These are phyloP conservation scores for Alloteropsis angusta DNA, from an alignment of 202 grass and related monocot species.

Conservation along the genomic window DNA sequence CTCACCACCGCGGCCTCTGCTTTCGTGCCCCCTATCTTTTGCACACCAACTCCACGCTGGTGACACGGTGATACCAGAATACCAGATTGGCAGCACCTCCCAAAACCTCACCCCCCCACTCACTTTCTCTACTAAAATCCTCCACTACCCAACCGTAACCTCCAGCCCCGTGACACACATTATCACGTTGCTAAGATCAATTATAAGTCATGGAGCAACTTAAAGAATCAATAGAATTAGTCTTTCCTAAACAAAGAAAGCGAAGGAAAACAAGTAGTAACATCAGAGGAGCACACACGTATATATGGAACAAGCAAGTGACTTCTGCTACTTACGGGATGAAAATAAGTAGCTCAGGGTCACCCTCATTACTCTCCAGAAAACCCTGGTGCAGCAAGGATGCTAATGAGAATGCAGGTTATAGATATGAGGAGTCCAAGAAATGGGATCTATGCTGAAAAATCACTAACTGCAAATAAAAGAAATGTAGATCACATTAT, in stretches of 20 bases:
- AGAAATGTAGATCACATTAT: background rate
- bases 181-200: background rate
- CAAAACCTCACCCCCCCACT: background rate
- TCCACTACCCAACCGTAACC: background rate
- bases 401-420: constrained; percentile 26
- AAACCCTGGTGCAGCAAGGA: constrained; percentile 62
- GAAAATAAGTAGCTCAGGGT: constrained; percentile 91
- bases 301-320: constrained; percentile 11
- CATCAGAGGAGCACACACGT: background rate
- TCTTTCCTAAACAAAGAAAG: background rate
- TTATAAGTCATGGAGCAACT: background rate
- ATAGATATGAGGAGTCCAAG: background rate
- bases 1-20: background rate
- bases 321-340: constrained; percentile 81
- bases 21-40: background rate
- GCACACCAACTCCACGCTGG: background rate
- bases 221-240: background rate
- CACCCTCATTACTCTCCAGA: constrained; percentile 96
- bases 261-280: background rate
- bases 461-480: background rate
- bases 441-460: constrained; percentile 1
- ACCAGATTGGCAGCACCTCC: background rate
- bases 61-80: background rate
- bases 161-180: background rate
- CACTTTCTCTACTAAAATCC: background rate